These are phyloP conservation scores for Boletus mariae DNA, from an alignment of 1,284 basidiomycete species.

Conservation along the genomic window DNA sequence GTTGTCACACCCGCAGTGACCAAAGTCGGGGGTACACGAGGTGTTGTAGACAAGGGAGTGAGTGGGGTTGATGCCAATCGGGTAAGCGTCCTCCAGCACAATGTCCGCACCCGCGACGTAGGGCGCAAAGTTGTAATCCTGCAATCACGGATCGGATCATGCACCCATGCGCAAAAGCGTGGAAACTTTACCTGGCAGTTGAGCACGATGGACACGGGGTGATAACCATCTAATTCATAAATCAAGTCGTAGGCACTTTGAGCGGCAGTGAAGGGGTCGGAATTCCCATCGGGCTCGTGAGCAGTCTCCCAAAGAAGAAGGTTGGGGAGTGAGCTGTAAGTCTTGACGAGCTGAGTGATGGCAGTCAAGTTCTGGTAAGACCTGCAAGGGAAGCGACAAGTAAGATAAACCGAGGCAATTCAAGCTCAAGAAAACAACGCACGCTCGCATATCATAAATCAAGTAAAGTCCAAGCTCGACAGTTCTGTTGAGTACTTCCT, in stretches of 20 bases:
- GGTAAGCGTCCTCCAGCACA: constrained; percentile 34
- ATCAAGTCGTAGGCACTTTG: constrained; percentile 55
- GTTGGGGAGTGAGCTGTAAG: constrained; percentile 60
- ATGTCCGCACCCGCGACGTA: constrained; percentile 62
- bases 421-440: constrained; percentile 23
- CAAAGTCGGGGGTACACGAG: constrained; percentile 28
- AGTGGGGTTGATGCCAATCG: constrained; percentile 31
- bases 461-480: constrained; percentile 27
- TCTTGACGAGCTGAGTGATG: constrained; percentile 60
- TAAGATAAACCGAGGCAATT: not conserved
- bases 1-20: constrained; percentile 32
- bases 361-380: constrained; percentile 57
- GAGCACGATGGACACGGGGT: constrained; percentile 69
- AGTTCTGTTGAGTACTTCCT: constrained; percentile 22
- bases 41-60: constrained; percentile 30
- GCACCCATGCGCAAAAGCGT: fast-evolving
- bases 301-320: constrained; percentile 74
- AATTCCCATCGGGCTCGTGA: constrained; percentile 70
- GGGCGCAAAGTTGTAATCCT: constrained; percentile 59
- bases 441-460: constrained; percentile 38
- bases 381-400: constrained; percentile 4
- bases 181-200: constrained; percentile 50
- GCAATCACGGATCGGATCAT: not conserved
- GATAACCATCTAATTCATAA: constrained; percentile 65
- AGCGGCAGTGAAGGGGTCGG: constrained; percentile 60